Percentiles rank a stretch among this genome's conserved stretches.
Evolutionary conservation across 306 rosid species (phyloP).

Genomic region (Cicer judaicum): DNA sequence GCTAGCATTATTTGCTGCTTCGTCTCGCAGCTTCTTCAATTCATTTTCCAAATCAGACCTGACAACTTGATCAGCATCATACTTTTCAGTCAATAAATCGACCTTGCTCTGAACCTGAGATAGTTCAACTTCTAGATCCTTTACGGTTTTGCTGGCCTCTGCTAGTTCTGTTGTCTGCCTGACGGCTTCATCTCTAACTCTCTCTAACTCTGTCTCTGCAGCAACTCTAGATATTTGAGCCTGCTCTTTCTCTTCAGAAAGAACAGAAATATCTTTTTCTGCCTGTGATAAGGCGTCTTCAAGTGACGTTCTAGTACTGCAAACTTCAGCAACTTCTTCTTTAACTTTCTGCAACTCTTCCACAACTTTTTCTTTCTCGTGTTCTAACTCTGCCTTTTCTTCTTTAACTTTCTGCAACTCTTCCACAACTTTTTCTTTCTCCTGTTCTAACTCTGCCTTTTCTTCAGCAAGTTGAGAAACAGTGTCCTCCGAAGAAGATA

Average conservation of each 20-base stretch:
- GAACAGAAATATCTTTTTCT: constrained; percentile 59
- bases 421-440: constrained; percentile 56
- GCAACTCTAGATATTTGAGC: constrained; percentile 61
- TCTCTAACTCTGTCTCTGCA: constrained; percentile 67
- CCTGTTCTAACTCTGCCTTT: constrained; percentile 66
- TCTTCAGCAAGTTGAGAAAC: constrained; percentile 69
- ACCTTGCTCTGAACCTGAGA: constrained; percentile 59
- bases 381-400: constrained; percentile 72
- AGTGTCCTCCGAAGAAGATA: constrained; percentile 62
- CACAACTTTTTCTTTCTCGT: constrained; percentile 53
- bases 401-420: constrained; percentile 67
- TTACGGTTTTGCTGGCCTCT: constrained; percentile 69
- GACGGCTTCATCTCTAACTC: constrained; percentile 66
- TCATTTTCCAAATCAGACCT: constrained; percentile 70
- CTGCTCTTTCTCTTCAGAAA: constrained; percentile 71
- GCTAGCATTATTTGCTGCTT: constrained; percentile 58
- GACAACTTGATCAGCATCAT: constrained; percentile 58
- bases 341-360: constrained; percentile 68
- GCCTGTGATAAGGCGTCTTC: constrained; percentile 75
- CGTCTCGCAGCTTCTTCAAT: constrained; percentile 72
- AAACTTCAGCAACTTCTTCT: constrained; percentile 62
- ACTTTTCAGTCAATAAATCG: constrained; percentile 65
- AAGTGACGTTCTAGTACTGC: constrained; percentile 55
- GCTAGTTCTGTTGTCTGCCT: constrained; percentile 59
- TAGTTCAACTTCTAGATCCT: constrained; percentile 69